A percentile compares a stretch with the other conserved stretches of the same genome.
Evolutionary conservation across 371 early-diverging fungal species (phyloP).

Genomic region (Caulochytrium protostelioides): DNA sequence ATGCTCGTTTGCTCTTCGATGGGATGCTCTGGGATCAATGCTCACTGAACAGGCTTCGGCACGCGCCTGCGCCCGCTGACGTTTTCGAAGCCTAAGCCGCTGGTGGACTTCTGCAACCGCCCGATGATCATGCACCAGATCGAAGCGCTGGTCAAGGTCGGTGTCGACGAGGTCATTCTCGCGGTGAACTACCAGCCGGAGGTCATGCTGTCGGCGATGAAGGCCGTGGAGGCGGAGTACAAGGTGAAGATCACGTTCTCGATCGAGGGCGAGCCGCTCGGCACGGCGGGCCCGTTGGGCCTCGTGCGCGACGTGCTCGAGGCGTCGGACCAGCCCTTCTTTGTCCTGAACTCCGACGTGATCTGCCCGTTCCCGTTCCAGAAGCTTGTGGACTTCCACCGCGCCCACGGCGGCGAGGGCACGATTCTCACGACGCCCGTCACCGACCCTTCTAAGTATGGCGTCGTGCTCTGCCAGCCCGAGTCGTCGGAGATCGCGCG

Average conservation of each 20-base stretch:
- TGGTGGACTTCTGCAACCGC: conserved; percentile 96
- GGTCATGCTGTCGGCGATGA: conserved; percentile 66
- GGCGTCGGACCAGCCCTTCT: conserved; percentile 81
- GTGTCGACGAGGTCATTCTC: conserved; percentile 90
- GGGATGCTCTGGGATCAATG: neutral
- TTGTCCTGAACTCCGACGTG: conserved; percentile 97
- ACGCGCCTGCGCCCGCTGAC: conserved; percentile 97
- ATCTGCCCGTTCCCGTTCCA: conserved; percentile 95
- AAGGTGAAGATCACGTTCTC: conserved; percentile 88
- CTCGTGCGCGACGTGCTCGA: conserved; percentile 74
- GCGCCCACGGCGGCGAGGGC: conserved; percentile 68
- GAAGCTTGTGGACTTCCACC: conserved; percentile 64
- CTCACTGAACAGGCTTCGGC: conserved; percentile 59
- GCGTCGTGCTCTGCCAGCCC: conserved; percentile 59
- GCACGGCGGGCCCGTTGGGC: conserved; percentile 95
- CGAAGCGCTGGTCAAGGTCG: conserved; percentile 85
- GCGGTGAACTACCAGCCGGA: conserved; percentile 98
- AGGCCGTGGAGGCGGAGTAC: conserved; percentile 65
- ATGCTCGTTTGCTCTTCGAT: neutral
- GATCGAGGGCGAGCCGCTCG: conserved; percentile 89
- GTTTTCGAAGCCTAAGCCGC: conserved; percentile 92
- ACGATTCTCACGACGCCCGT: conserved; percentile 58
- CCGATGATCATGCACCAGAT: conserved; percentile 99
- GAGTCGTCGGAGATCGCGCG: conserved; percentile 51
- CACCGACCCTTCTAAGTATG: conserved; percentile 95